phyloP scores from a whole-genome alignment of 805 yeast genomes.

The Diddensiella caesifluorescens region DNA sequence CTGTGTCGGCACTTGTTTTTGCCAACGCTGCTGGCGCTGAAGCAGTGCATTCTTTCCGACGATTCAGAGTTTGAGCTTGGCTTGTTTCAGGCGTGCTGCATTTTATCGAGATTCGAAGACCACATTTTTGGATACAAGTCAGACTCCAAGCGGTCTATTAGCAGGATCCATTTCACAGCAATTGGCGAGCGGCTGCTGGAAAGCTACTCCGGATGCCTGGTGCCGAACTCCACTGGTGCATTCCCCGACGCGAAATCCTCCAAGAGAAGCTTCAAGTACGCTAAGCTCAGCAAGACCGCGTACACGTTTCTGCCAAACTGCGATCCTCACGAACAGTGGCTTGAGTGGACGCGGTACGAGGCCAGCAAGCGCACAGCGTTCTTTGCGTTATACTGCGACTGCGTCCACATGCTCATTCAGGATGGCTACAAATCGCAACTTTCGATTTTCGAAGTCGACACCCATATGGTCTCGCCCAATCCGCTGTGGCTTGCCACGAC shows the following conservation, averaged over 20 bases:
- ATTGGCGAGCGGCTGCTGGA: slow-evolving; percentile 24
- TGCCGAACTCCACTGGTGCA: slow-evolving; percentile 21
- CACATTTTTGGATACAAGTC: slow-evolving; percentile 13
- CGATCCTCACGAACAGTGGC: slow-evolving; percentile 37
- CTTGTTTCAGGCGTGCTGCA: slow-evolving; percentile 27
- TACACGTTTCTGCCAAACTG: slow-evolving; percentile 26
- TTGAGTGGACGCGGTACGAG: slow-evolving; percentile 44
- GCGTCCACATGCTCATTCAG: slow-evolving; percentile 18
- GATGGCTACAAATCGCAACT: slow-evolving; percentile 13
- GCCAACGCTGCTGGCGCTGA: slow-evolving; percentile 22
- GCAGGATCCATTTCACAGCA: no score
- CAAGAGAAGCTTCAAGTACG: slow-evolving; percentile 30
- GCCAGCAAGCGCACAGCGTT: slow-evolving; percentile 35
- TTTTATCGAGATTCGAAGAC: slow-evolving; percentile 27
- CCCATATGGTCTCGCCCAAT: slow-evolving; percentile 29
- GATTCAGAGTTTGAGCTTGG: slow-evolving; percentile 18
- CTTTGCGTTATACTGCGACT: slow-evolving; percentile 28
- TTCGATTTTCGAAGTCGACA: slow-evolving; percentile 29
- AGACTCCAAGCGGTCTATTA: no score
- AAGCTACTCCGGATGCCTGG: slow-evolving; percentile 22
- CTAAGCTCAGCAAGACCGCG: slow-evolving; percentile 23
- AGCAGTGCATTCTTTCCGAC: slow-evolving; percentile 9
- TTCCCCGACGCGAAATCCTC: no score
- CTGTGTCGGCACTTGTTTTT: slow-evolving; percentile 21
- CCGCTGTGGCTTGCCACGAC: slow-evolving; percentile 27